These are phyloP conservation scores for Xylariaceae sp. DNA, from an alignment of 2,329 filamentous ascomycete genomes.

Conservation along the genomic window DNA sequence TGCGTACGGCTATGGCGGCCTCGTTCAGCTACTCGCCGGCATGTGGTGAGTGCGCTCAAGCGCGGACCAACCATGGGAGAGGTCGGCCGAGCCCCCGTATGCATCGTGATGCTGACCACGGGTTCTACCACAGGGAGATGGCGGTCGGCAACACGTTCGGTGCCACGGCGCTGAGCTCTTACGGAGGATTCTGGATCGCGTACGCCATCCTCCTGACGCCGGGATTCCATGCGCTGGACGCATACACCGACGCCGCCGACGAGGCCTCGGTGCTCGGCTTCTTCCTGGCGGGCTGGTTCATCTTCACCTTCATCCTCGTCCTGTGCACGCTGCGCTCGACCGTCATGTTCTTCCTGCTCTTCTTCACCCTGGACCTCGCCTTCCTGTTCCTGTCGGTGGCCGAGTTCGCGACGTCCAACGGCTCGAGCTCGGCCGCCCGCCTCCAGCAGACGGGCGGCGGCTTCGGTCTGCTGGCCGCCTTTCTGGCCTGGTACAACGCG, in stretches of 20 bases:
- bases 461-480: slow-evolving; percentile 75
- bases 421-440: slow-evolving; percentile 36
- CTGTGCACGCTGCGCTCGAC: slow-evolving; percentile 70
- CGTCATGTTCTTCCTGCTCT: slow-evolving; percentile 69
- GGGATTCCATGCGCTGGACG: slow-evolving; percentile 49
- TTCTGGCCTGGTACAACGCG: slow-evolving; percentile 82
- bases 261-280: slow-evolving; percentile 60
- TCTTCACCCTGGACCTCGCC: slow-evolving; percentile 68
- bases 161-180: slow-evolving; percentile 73
- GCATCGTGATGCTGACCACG: no score
- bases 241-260: slow-evolving; percentile 36
- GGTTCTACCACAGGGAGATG: slow-evolving; percentile 72
- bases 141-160: slow-evolving; percentile 82
- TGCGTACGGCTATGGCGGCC: slow-evolving; percentile 68
- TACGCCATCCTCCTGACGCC: slow-evolving; percentile 67
- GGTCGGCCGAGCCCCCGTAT: no score
- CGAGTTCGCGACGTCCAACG: slow-evolving; percentile 50
- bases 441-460: slow-evolving; percentile 66
- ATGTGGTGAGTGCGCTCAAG: slow-evolving; percentile 75
- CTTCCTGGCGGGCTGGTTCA: slow-evolving; percentile 75
- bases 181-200: slow-evolving; percentile 77
- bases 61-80: no score
- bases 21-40: slow-evolving; percentile 72
- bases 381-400: slow-evolving; percentile 65
- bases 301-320: slow-evolving; percentile 71